Percentiles rank a stretch among this genome's conserved stretches.
phyloP scores from a whole-genome alignment of 345 rosid species.

The Salix caprea region DNA sequence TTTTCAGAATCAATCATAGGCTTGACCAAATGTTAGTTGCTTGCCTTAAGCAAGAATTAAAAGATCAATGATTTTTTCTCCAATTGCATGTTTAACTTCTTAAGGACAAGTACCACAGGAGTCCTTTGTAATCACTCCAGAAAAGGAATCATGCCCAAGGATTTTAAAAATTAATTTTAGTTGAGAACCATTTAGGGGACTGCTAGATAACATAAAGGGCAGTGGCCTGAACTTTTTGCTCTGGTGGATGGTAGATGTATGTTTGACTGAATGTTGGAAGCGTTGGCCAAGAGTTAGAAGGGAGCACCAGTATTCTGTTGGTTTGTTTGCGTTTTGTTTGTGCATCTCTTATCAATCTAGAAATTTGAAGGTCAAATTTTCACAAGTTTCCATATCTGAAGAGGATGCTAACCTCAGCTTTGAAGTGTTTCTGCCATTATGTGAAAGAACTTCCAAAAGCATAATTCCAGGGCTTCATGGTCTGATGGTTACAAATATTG shows the following conservation, averaged over 20 bases:
- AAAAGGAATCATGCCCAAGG: not conserved
- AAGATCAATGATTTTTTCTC: not conserved
- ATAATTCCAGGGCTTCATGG: not conserved
- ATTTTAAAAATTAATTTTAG: not conserved
- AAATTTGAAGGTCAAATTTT: not conserved
- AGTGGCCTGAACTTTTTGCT: not conserved
- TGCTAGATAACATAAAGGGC: not conserved
- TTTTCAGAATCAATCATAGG: not conserved
- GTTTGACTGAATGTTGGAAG: too few relatives aligned
- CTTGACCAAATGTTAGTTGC: not conserved
- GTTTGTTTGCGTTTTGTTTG: too few relatives aligned
- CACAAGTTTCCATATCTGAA: not conserved
- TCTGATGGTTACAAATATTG: not conserved
- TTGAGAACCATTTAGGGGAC: not conserved
- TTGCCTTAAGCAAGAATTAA: not conserved
- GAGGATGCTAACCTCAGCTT: not conserved
- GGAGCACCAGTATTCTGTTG: too few relatives aligned
- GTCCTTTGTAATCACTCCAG: not conserved
- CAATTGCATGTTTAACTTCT: not conserved
- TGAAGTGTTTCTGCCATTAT: not conserved
- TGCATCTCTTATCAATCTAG: not conserved
- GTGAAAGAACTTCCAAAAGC: too few relatives aligned
- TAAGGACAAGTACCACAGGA: not conserved
- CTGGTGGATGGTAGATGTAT: not conserved
- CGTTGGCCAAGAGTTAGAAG: too few relatives aligned